A percentile compares a stretch with the other conserved stretches of the same genome.
Evolutionary conservation across 208 protist species (phyloP).

Genomic region (Naegleria fowleri): DNA sequence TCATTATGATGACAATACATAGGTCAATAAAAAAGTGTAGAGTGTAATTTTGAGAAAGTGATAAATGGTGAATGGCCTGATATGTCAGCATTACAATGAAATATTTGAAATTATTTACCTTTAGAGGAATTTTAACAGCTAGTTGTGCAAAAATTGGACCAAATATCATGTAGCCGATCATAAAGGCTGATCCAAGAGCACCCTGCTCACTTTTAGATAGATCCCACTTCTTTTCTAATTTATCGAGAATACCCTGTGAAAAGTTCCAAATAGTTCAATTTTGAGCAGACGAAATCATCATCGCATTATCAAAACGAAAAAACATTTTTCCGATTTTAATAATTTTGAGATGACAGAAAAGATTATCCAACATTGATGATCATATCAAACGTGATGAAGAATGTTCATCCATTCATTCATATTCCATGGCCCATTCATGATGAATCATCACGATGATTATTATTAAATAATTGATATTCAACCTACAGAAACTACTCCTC

Average conservation of each 20-base stretch:
- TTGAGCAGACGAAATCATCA: no score
- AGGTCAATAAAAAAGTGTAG: no score
- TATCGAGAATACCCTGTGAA: not conserved
- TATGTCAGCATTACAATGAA: not conserved
- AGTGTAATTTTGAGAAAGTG: not conserved
- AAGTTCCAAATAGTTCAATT: not conserved
- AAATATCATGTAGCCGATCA: conserved; percentile 34
- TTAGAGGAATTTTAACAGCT: not conserved
- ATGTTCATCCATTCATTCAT: no score
- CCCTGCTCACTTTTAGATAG: conserved; percentile 3
- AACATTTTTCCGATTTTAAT: no score
- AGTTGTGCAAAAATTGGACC: conserved; percentile 33
- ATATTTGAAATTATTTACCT: not conserved
- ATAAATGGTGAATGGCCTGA: not conserved
- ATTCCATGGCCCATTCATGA: not conserved
- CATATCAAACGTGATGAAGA: no score
- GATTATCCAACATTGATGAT: no score
- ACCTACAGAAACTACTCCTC: conserved; percentile 27
- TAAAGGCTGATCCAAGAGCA: conserved; percentile 18
- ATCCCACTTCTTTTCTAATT: not conserved
- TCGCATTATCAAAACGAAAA: no score
- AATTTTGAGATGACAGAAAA: no score
- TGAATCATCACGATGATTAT: not conserved
- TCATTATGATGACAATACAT: no score
- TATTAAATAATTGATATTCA: not conserved